A percentile compares a stretch with the other conserved stretches of the same genome.
These are phyloP conservation scores for Epichloe glyceriae DNA, from an alignment of 2,329 filamentous ascomycete genomes.

Conservation along the genomic window DNA sequence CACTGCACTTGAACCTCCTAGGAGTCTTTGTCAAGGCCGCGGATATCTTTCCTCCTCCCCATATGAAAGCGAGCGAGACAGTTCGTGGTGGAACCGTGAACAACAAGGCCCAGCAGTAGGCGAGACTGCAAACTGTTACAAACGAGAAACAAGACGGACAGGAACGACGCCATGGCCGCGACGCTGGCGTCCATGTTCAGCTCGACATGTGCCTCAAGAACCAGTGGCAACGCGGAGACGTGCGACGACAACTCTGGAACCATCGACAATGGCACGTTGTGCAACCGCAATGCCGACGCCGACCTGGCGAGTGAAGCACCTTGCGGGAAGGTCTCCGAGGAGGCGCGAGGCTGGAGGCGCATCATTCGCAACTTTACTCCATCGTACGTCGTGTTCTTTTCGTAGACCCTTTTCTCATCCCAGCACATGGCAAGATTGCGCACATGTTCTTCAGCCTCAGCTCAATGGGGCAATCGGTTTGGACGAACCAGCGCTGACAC, in stretches of 20 bases:
- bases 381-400: conserved; percentile 26
- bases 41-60: too few relatives aligned
- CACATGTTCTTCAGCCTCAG: too few relatives aligned
- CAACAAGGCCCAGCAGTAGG: too few relatives aligned
- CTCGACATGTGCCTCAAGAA: background rate
- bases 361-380: conserved; percentile 41
- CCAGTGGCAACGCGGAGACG: background rate
- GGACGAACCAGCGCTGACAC: background rate
- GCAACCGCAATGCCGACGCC: background rate
- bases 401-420: background rate
- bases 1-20: too few relatives aligned
- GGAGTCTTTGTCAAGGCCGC: too few relatives aligned
- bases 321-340: conserved; percentile 13
- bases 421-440: background rate
- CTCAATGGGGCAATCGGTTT: background rate
- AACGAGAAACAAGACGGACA: too few relatives aligned
- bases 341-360: conserved; percentile 28
- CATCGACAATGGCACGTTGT: background rate
- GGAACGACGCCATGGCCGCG: background rate
- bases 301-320: conserved; percentile 5
- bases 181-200: background rate
- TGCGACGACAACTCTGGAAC: background rate
- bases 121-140: too few relatives aligned
- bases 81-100: too few relatives aligned
- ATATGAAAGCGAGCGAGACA: too few relatives aligned